These are phyloP conservation scores for Podochytrium sp. DNA, from an alignment of 192 early-diverging fungal species.

Conservation along the genomic window DNA sequence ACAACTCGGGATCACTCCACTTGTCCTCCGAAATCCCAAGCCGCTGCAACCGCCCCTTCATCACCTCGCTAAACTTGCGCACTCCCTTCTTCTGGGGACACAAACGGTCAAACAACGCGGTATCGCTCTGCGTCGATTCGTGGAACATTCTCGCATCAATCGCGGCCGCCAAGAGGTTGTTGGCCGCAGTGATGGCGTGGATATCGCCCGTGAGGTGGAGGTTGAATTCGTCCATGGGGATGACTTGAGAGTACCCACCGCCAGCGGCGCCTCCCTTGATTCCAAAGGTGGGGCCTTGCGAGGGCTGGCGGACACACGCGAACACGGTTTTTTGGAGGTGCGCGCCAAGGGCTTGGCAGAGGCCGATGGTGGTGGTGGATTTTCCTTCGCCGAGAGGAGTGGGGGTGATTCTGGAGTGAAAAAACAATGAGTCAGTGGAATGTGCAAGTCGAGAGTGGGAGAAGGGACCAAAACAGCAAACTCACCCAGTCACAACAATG, in stretches of 20 bases:
- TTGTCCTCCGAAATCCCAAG: conserved; percentile 81
- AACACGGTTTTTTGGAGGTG: conserved; percentile 85
- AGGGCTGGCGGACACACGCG: conserved; percentile 98
- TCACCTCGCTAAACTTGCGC: conserved; percentile 80
- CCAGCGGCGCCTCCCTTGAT: conserved; percentile 99
- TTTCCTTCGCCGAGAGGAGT: conserved; percentile 99
- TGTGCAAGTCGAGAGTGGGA: neutral
- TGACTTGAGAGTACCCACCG: conserved; percentile 98
- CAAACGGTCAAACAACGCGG: conserved; percentile 86
- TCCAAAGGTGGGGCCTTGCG: conserved; percentile 98
- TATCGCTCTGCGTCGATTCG: conserved; percentile 81
- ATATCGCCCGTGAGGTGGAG: conserved; percentile 98
- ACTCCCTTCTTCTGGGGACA: conserved; percentile 86
- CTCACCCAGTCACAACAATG: conserved; percentile 89
- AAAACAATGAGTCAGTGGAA: neutral
- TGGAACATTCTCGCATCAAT: conserved; percentile 99
- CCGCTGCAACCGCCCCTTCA: conserved; percentile 78
- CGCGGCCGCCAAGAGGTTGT: conserved; percentile 95
- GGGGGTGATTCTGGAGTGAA: conserved; percentile 80
- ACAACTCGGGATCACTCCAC: conserved; percentile 64
- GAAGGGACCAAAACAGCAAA: neutral
- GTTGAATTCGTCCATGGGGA: conserved; percentile 99
- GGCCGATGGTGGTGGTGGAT: conserved; percentile 95
- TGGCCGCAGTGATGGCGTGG: conserved; percentile 96
- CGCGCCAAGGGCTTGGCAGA: conserved; percentile 94